phyloP scores from a whole-genome alignment of 495 filamentous ascomycete species.

The Podospora didyma region DNA sequence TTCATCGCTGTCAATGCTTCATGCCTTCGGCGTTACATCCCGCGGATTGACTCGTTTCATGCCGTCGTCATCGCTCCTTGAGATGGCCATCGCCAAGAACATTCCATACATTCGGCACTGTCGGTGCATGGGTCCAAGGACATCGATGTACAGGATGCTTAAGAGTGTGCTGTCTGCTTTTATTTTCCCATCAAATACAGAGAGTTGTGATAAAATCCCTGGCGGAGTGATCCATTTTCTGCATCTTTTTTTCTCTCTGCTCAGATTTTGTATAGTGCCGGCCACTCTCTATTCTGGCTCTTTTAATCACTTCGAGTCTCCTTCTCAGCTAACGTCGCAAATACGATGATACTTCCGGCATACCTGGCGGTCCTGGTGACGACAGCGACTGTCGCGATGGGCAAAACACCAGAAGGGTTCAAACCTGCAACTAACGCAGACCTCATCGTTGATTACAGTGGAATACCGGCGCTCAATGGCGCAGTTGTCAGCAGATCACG shows the following conservation, averaged over 20 bases:
- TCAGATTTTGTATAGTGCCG: background rate
- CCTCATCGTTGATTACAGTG: slow-evolving; percentile 34
- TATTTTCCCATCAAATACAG: background rate
- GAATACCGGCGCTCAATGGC: slow-evolving; percentile 26
- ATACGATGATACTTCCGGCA: slow-evolving; percentile 29
- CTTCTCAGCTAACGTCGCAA: background rate
- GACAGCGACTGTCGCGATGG: slow-evolving; percentile 25
- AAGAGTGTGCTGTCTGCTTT: background rate
- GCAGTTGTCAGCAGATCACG: slow-evolving; percentile 28
- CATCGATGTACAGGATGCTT: background rate
- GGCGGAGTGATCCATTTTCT: background rate
- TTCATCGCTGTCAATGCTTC: slow-evolving; percentile 1
- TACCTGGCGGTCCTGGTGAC: slow-evolving; percentile 24
- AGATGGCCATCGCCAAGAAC: slow-evolving; percentile 6
- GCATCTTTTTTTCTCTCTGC: background rate
- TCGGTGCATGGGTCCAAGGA: background rate
- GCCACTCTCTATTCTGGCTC: background rate
- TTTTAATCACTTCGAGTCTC: background rate
- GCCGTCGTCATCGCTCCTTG: background rate
- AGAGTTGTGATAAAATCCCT: background rate
- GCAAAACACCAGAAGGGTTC: slow-evolving; percentile 36
- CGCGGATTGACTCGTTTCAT: slow-evolving; percentile 14
- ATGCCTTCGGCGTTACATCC: slow-evolving; percentile 2
- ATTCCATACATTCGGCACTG: background rate
- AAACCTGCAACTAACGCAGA: slow-evolving; percentile 25